Conservation (phyloP, 331 rosid genomes). For the Cucumis variabilis region DNA sequence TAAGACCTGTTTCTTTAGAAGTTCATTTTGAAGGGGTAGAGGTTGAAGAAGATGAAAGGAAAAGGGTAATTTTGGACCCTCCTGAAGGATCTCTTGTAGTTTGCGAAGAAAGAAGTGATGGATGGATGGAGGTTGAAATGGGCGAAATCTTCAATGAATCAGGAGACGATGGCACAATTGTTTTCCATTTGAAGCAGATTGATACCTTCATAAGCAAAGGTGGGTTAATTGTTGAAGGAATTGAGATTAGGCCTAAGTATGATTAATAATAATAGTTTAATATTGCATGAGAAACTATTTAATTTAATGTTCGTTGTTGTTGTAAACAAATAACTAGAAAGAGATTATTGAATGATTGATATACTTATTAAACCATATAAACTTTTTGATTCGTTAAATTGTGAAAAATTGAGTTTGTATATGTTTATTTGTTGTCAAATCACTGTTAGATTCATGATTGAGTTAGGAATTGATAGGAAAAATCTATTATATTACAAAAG, state of each 20-base stretch:
- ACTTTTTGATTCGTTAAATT: too few relatives aligned
- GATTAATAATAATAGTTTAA: neutral
- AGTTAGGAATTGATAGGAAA: too few relatives aligned
- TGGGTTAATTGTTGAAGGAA: slow-evolving; percentile 39
- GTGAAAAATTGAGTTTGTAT: too few relatives aligned
- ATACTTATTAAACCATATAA: too few relatives aligned
- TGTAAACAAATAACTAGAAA: too few relatives aligned
- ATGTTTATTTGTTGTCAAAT: too few relatives aligned
- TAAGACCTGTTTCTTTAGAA: neutral
- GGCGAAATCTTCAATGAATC: slow-evolving; percentile 39
- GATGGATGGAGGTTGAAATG: slow-evolving; percentile 49
- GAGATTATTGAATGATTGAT: too few relatives aligned
- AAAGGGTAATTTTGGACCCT: slow-evolving; percentile 26
- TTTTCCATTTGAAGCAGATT: slow-evolving; percentile 29
- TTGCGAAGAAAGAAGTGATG: slow-evolving; percentile 28
- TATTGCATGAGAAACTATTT: neutral
- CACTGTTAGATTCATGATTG: too few relatives aligned
- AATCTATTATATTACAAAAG: too few relatives aligned
- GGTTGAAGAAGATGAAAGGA: neutral
- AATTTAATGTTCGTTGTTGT: neutral
- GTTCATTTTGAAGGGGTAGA: slow-evolving; percentile 20
- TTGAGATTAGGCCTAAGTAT: slow-evolving; percentile 30
- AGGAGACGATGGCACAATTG: slow-evolving; percentile 30
- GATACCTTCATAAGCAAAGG: neutral
- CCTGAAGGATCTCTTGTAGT: neutral